Base-by-base conservation (phyloP, 2,329 filamentous ascomycete species). In the Calonectria leucothoes region DNA sequence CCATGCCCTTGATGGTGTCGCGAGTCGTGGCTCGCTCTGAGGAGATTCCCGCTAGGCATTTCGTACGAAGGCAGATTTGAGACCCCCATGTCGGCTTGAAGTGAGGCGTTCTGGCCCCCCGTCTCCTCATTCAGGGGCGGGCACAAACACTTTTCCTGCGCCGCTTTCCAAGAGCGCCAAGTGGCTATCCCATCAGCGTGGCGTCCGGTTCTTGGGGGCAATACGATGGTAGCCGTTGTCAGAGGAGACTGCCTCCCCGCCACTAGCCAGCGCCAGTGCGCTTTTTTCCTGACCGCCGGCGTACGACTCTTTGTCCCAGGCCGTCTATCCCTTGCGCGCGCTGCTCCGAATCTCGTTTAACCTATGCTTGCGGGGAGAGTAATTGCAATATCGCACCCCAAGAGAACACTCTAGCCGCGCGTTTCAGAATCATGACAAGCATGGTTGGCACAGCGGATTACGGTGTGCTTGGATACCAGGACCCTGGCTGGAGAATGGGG, bases 381-480 rank as follows among this genome's bases (percentile, higher is more conserved):
- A 77, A 71, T 74, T 75, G 29, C 66, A 61, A 39, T 61, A 25
- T 37, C 23, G 23, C 23, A 70, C 66, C 59, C 74, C 65, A 74
- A 61, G 76, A 51, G 65, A 69, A 65, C 52, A 65, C 64, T 35
- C 45, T 57, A 70, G 66, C 70, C 70, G 74, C 70, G 68, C 59
- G 78, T 80, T 80, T 80, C 78, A 80, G 70, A 75, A 66, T 75
- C 77, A 74, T 75, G 77, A 59, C 29, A 49, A 37, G 59, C 31
- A 45, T 57, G 74, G 64, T 52, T 39, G 29, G 68, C 29, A 55
- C 64, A 61, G 35, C 67, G 69, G 68, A 69, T 72, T 73, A 67
- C 78, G 66, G 73, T 67, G 74, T 70, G 31, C 64, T 75, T 23
- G 72, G 74, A 72, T 75, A 67, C 68, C 71, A 72, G 71, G 69